Percentiles rank a stretch among this genome's conserved stretches.
Conservation (phyloP, 176 grass and related monocot species). For the Cymbopogon citratus region DNA sequence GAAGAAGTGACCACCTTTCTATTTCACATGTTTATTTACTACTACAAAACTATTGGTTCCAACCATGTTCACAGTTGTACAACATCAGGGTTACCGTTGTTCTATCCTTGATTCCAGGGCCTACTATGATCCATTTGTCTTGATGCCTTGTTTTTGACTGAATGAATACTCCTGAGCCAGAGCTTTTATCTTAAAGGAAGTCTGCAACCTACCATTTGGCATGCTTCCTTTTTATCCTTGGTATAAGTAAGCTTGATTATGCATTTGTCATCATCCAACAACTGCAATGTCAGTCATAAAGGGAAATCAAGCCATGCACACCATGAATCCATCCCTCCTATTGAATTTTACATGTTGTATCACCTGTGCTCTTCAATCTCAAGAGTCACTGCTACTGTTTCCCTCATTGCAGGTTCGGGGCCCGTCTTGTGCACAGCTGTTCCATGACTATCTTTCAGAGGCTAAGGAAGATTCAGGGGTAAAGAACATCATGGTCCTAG, state of each 20-base stretch:
- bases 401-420: conserved; percentile 57
- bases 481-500: conserved; percentile 70
- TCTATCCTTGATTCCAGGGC: background rate
- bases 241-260: background rate
- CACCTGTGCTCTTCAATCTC: background rate
- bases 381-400: background rate
- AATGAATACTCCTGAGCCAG: background rate
- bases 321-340: no score
- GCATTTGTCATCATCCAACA: no score
- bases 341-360: background rate
- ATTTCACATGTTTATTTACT: background rate
- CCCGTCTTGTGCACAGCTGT: conserved; percentile 63
- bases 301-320: no score
- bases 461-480: conserved; percentile 44
- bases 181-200: background rate
- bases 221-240: background rate
- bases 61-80: background rate
- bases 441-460: conserved; percentile 56
- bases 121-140: background rate
- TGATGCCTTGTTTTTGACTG: background rate
- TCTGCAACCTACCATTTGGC: background rate
- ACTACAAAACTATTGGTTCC: background rate
- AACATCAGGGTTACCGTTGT: background rate
- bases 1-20: background rate
- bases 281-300: no score